Evolutionary conservation across 345 rosid species (phyloP), one percentile per base, ranked within the genome.

Genomic region (Jatropha curcas): DNA sequence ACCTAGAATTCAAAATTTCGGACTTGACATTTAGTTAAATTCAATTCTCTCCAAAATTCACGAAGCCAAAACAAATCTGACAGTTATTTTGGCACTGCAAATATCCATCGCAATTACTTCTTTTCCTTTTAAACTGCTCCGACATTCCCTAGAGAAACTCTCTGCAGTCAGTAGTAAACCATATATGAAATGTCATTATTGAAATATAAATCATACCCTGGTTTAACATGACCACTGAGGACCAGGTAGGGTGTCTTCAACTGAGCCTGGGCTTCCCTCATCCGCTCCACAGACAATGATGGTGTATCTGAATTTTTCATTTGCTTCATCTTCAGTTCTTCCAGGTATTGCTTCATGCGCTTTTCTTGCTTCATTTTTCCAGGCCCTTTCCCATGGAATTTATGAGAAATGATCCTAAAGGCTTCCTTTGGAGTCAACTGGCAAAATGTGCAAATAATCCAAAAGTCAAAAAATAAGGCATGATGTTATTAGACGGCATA

Each of bases 301-400:
- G 98, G 99, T 7, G 98, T 96, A 82, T 96, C 99, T 34, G 98
- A 86, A 82, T 89, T 96, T 79, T 96, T 96, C 99, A 96, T 93
- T 84, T 91, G 93, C 91, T 96, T 93, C 76, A 93, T 80, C 82
- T 93, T 96, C 86, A 88, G 81, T 72, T 96, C 99, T 81, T 96
- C 97, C 28, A 82, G 86, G 77, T 79, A 93, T 82, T 93, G 99
- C 84, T 88, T 95, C 92, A 86, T 86, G 72, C 93, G 85, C 78
- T 95, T 95, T 79, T 95, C 99, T 86, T 87, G 98, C 89, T 96
- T 93, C 97, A 84, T 90, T 80, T 96, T 96, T 25, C 99, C 99
- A 50, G 98, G 99, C 19, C 96, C 99, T 78, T 96, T 96, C 22
- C 98, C 98, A 56, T 96, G 99, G 79, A 96, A 96, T 71, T 84